phyloP scores from a whole-genome alignment of 2,329 filamentous ascomycete species.

The Penicillium olsonii region DNA sequence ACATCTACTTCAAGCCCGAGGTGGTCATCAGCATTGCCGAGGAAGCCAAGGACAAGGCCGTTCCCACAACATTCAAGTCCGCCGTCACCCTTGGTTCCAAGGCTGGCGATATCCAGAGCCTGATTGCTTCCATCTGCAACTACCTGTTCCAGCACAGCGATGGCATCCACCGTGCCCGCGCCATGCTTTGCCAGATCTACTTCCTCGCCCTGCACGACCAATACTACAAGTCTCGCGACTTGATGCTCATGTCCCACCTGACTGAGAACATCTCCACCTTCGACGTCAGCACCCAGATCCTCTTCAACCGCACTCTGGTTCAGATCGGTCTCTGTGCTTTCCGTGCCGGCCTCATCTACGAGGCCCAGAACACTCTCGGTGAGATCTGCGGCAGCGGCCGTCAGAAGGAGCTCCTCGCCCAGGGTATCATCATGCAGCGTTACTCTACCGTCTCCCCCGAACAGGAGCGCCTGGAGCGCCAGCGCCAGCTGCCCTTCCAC shows the following conservation, averaged over 20 bases:
- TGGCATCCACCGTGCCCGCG: slow-evolving; percentile 91
- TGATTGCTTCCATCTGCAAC: slow-evolving; percentile 87
- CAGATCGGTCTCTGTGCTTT: slow-evolving; percentile 98
- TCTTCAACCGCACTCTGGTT: slow-evolving; percentile 97
- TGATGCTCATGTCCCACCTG: slow-evolving; percentile 99
- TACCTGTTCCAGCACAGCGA: slow-evolving; percentile 95
- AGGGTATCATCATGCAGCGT: slow-evolving; percentile 97
- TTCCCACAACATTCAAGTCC: slow-evolving; percentile 71
- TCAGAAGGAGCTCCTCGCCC: slow-evolving; percentile 95
- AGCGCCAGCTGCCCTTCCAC: slow-evolving; percentile 97
- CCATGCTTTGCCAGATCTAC: slow-evolving; percentile 98
- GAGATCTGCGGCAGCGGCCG: slow-evolving; percentile 97
- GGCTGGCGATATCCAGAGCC: slow-evolving; percentile 65
- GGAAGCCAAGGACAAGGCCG: slow-evolving; percentile 86
- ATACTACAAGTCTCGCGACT: slow-evolving; percentile 96
- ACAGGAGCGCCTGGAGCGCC: slow-evolving; percentile 94
- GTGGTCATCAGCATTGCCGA: slow-evolving; percentile 93
- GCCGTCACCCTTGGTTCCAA: slow-evolving; percentile 73
- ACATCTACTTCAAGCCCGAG: slow-evolving; percentile 98
- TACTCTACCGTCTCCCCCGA: slow-evolving; percentile 96
- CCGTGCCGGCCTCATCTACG: slow-evolving; percentile 93
- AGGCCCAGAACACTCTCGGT: slow-evolving; percentile 95
- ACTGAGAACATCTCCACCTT: slow-evolving; percentile 97
- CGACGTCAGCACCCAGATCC: slow-evolving; percentile 94
- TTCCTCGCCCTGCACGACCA: slow-evolving; percentile 96